Evolutionary conservation across 2,329 filamentous ascomycete species (phyloP).

Genomic region (Shiraia sp.): DNA sequence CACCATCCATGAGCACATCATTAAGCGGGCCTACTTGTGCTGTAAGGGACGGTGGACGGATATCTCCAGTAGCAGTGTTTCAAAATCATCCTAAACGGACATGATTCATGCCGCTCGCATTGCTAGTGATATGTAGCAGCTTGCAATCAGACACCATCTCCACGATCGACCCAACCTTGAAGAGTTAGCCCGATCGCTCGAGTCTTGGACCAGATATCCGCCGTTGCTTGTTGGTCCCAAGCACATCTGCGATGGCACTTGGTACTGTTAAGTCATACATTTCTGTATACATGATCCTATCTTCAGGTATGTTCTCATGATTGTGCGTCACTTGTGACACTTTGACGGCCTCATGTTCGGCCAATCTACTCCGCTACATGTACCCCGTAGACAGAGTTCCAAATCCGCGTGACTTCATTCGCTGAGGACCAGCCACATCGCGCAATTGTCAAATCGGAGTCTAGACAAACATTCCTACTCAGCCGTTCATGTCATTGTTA

Average conservation of each 20-base stretch:
- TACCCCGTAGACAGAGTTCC: not conserved
- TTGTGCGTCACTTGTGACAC: not conserved
- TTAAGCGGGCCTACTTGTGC: too few species aligned
- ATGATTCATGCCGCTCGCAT: too few species aligned
- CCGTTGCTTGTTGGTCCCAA: too few species aligned
- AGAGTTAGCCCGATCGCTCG: constrained; percentile 4
- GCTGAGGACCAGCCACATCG: constrained; percentile 6
- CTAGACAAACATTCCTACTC: constrained; percentile 6
- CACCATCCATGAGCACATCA: too few species aligned
- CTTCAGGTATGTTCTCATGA: too few species aligned
- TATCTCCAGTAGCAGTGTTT: too few species aligned
- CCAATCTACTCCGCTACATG: not conserved
- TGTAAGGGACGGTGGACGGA: too few species aligned
- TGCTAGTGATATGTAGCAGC: not conserved
- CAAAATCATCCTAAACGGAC: too few species aligned
- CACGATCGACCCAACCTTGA: constrained; percentile 1
- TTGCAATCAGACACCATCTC: not conserved
- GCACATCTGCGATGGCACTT: too few species aligned
- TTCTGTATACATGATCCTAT: too few species aligned
- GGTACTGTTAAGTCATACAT: too few species aligned
- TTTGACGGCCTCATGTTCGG: constrained; percentile 6
- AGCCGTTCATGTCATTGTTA: constrained; percentile 27
- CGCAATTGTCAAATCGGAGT: constrained; percentile 2
- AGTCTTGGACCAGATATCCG: too few species aligned
- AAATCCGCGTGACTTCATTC: constrained; percentile 10